Percentiles rank a stretch among this genome's conserved stretches.
phyloP scores from a whole-genome alignment of 1,139 yeast genomes.

The Protomyces lactucae-debilis region DNA sequence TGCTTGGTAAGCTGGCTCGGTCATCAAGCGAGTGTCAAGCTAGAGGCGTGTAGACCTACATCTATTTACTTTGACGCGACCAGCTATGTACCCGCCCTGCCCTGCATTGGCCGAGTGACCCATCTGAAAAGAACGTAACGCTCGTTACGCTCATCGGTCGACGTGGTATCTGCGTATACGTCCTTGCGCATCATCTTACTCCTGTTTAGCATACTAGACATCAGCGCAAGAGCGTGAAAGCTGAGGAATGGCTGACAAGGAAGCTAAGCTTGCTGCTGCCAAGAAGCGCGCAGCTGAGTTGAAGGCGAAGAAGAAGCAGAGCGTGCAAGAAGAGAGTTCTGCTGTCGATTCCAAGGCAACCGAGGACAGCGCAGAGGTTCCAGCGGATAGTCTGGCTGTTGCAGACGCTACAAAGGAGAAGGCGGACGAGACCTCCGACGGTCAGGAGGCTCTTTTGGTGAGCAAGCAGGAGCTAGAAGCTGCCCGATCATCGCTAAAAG shows the following conservation, averaged over 20 bases:
- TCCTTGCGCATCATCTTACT: no score
- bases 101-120: no score
- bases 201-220: no score
- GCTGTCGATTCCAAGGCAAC: not conserved
- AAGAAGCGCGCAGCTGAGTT: constrained; percentile 15
- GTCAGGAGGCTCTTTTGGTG: not conserved
- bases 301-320: constrained; percentile 10
- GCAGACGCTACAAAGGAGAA: not conserved
- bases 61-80: no score
- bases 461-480: not conserved
- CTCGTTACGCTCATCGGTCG: no score
- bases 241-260: not conserved
- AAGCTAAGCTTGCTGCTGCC: constrained; percentile 25
- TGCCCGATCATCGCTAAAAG: not conserved
- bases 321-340: not conserved
- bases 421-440: not conserved
- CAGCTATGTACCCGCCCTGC: no score
- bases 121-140: no score
- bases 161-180: no score
- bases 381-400: not conserved
- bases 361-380: not conserved
- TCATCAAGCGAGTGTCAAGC: no score
- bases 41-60: no score
- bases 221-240: no score
- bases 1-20: no score